These are phyloP conservation scores for Neonectria hederae DNA, from an alignment of 2,329 filamentous ascomycete species.

Conservation along the genomic window DNA sequence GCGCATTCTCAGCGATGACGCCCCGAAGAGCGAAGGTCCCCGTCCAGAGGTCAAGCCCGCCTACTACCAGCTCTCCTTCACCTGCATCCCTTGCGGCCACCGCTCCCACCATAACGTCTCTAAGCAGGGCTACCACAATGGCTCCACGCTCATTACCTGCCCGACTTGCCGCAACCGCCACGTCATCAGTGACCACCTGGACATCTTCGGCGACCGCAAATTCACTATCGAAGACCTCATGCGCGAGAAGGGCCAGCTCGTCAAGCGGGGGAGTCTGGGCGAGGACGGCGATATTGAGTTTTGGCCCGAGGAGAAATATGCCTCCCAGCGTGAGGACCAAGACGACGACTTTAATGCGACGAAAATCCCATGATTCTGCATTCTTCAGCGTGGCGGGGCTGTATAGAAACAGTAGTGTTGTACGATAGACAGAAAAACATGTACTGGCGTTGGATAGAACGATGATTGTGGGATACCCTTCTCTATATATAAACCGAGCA, in stretches of 20 bases:
- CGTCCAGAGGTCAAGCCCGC: constrained; percentile 59
- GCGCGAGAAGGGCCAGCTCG: constrained; percentile 75
- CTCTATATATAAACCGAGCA: constrained; percentile 24
- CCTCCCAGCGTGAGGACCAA: constrained; percentile 20
- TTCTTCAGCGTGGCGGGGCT: background rate
- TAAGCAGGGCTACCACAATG: constrained; percentile 94
- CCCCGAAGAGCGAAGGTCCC: constrained; percentile 42
- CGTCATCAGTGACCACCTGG: constrained; percentile 89
- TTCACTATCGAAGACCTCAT: constrained; percentile 82
- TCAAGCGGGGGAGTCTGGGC: constrained; percentile 76
- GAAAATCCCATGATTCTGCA: constrained; percentile 12
- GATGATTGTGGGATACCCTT: constrained; percentile 28
- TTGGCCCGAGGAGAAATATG: constrained; percentile 75
- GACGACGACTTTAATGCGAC: constrained; percentile 30
- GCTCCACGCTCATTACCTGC: constrained; percentile 89
- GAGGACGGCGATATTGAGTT: constrained; percentile 91
- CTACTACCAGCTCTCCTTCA: constrained; percentile 89
- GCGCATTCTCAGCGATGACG: constrained; percentile 26
- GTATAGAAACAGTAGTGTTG: constrained; percentile 4
- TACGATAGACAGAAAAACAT: constrained; percentile 35
- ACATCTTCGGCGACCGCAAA: constrained; percentile 76
- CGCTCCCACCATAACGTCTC: constrained; percentile 87
- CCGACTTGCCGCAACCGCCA: constrained; percentile 87
- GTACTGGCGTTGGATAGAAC: constrained; percentile 31
- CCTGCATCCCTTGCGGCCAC: constrained; percentile 83